Percentiles rank a stretch among this genome's conserved stretches.
These are phyloP conservation scores for Talaromyces liani DNA, from an alignment of 495 filamentous ascomycete species.

Conservation along the genomic window DNA sequence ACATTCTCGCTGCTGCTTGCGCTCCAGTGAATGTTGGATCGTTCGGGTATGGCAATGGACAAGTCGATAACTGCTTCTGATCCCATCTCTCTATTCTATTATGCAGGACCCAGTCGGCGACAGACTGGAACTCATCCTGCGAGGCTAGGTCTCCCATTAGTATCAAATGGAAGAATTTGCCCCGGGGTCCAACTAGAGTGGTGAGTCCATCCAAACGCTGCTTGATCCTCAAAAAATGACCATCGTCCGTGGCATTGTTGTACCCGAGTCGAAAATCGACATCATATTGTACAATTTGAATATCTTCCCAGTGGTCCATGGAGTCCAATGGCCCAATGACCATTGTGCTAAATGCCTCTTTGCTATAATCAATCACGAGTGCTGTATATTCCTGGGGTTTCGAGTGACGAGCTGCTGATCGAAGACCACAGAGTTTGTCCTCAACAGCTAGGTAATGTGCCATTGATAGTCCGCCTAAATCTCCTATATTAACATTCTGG, in stretches of 20 bases:
- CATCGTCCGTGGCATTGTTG: neutral
- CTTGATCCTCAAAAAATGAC: neutral
- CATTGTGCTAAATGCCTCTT: constrained; percentile 4
- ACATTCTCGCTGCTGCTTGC: neutral
- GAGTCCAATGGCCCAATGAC: neutral
- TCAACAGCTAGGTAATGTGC: neutral
- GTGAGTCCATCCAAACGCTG: neutral
- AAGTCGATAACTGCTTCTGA: neutral
- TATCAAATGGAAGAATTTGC: neutral
- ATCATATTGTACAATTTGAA: neutral
- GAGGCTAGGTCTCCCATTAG: neutral
- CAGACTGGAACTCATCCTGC: neutral
- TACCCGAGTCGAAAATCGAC: neutral
- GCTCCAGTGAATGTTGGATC: neutral
- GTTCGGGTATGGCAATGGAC: neutral
- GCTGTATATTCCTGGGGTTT: neutral
- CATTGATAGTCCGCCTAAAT: neutral
- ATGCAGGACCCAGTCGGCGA: neutral
- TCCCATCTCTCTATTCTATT: neutral
- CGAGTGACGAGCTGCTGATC: neutral
- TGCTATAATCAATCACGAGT: neutral
- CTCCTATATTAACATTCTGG: neutral
- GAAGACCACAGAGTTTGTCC: neutral
- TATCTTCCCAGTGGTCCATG: neutral
- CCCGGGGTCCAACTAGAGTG: neutral